Percentiles rank a stretch among this genome's conserved stretches.
phyloP scores from a whole-genome alignment of 2,329 filamentous ascomycete species.

The Sporothrix inflata region DNA sequence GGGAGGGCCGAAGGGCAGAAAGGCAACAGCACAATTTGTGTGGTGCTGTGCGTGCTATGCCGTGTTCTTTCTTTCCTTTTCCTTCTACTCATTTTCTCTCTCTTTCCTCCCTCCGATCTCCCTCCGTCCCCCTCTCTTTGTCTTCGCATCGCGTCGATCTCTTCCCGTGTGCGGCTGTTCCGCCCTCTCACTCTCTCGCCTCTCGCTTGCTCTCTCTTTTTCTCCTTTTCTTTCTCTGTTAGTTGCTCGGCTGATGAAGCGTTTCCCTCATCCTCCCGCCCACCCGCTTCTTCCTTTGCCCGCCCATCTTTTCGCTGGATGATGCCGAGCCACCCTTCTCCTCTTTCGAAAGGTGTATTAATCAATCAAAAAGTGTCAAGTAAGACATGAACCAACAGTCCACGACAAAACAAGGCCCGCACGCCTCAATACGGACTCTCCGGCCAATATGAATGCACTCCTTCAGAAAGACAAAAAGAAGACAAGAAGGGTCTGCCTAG shows the following conservation, averaged over 20 bases:
- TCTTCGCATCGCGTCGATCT: background rate
- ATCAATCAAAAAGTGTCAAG: background rate
- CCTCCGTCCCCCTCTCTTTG: background rate
- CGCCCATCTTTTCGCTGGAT: background rate
- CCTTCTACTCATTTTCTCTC: background rate
- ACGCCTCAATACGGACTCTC: background rate
- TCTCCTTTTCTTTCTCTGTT: background rate
- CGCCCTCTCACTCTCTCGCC: too few species aligned
- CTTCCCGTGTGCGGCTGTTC: conserved; percentile 12
- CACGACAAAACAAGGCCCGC: background rate
- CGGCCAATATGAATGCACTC: background rate
- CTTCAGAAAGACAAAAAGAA: background rate
- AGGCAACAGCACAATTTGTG: background rate
- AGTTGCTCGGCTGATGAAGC: conserved; percentile 10
- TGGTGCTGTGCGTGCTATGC: conserved; percentile 18
- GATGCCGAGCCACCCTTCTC: conserved; percentile 7
- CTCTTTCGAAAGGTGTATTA: background rate
- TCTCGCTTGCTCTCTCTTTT: background rate
- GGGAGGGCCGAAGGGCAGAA: background rate
- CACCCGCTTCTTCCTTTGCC: background rate
- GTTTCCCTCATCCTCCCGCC: background rate
- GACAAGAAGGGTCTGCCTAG: too few species aligned
- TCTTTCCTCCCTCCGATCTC: background rate
- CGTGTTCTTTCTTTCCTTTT: background rate
- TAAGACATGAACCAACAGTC: conserved; percentile 2